Evolutionary conservation across 1,284 basidiomycete species (phyloP), one percentile per base, ranked within the genome.

Genomic region (Ganoderma lucidum): DNA sequence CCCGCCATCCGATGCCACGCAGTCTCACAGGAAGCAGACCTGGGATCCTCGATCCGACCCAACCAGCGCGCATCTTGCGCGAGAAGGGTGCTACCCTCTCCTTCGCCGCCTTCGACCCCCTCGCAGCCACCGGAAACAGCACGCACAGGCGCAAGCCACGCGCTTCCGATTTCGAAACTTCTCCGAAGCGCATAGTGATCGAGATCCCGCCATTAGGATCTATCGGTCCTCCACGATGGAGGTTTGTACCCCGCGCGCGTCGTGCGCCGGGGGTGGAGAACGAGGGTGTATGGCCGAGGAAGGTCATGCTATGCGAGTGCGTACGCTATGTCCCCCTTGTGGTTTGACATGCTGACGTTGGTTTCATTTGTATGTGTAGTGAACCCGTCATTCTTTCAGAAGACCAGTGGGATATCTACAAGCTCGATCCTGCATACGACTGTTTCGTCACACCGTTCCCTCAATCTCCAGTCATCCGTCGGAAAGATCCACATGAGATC

Each of bases 391-490:
- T 85, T 68, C 85, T 86, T 74, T 86, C 86, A 39, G 89, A 91
- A 76, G 91, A 93, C 51, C 91, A 93, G 77, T 94, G 93, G 93
- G 93, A 94, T 70, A 88, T 93, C 45, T 90, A 93, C 81, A 94
- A 93, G 77, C 84, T 94, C 15, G 93, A 94, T 75, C 87, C 89
- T 1, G 78, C 79, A 23, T 94, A 93, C 73, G 84, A 87, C 39
- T 94, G 93, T 74, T 79, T 81, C 68, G 87, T 93, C 6, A 85
- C 81, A 8, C 76, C 78, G 30, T 78, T 80, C 51, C 87, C 88
- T 9, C 78, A 82, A 10, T 78, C 84, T 1, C 71, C 78, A 9
- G 71, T 74, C 9, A 78, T 82, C 48, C 73, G 72, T 14, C 75
- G 70, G 63, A 77, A 74, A 64, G 70, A 72, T 1, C 58, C 63